Base-by-base conservation (phyloP, 2,329 filamentous ascomycete species). In the Cladosporium oxysporum region DNA sequence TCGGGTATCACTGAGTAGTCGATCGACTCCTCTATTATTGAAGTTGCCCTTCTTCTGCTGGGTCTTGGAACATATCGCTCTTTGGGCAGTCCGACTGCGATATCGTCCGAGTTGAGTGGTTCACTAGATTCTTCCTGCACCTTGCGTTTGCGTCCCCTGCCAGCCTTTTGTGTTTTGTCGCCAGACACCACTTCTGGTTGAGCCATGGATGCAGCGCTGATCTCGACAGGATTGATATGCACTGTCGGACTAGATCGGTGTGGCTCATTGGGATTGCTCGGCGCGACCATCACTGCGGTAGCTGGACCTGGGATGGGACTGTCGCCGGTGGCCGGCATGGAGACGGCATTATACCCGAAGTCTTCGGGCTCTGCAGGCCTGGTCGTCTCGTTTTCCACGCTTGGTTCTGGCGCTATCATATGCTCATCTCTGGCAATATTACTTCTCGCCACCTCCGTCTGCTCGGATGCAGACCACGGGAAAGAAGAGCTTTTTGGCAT, bases 11-110 rank as follows among this genome's bases (percentile, higher is more conserved):
- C 70, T 66, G 79, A 72, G 66, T 69, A 74, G 68, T 77, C 75
- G 64, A 72, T 69, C 3, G 70, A 58, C 44, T 73, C 69, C 23
- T 76, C 71, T 1, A 70, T n/a, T 29, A 72, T 41, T 10, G 66
- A 60, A 14, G 71, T 76, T n/a, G 73, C 69, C 64, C 75, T 50
- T 66, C 75, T 58, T 66, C 76, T 73, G 65, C 77, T 79, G 33
- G 76, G 78, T 58, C 79, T 70, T 3, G 79, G 78, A 62, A 76
- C 68, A 66, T 81, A 81, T 14, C 71, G 66, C 69, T 81, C 79
- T 66, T 73, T 78, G 14, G 76, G 78, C 21, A 79, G 67, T 2
- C 76, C 79, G 23, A 79, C 69, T 5, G 71, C 72, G 8, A 69
- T 62, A 58, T 76, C 74, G 28, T 77, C 75, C 2, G 73, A 74